Evolutionary conservation across 257 asterid genomes (phyloP), one percentile per base, ranked within the genome.

Genomic region (Verbascum thapsus): DNA sequence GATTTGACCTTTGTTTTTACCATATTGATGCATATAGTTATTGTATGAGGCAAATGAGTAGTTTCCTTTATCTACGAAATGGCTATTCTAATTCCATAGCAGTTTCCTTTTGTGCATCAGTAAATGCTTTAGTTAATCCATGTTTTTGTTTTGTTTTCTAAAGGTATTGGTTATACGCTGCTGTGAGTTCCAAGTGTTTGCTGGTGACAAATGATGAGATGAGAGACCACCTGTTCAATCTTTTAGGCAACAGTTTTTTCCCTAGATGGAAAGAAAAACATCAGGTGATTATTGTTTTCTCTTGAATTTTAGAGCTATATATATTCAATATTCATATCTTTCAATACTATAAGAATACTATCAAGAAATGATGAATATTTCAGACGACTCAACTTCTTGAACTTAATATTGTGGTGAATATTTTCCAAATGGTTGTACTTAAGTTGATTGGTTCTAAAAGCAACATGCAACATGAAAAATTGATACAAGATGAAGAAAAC

Each of bases 251-350:
- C 53, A 85, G 74, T 59, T 87, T 94, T 67, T 85, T 94, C 70
- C 96, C 97, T 6, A 76, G 99, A 83, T 94, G 99, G 99, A 87
- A 92, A 80, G 99, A 94, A 64, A 94, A 94, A 71, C 97, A 90
- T 68, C 99, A 94, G 99, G 99, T 89, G 71, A 13, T 64, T 1
- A 5, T 58, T 30, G 17, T 57, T 39, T 59, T 38, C 5, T 30
- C 17, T 26, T 30, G 48, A 43, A n/a, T 13, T 47, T 23, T 13
- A 1, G 43, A 43, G 54, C 30, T 44, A 50, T 26, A 26, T 2
- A 26, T 26, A 5, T 43, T 18, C 44, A 6, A 16, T 17, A 61
- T 4, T 18, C 26, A 56, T 17, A 16, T 4, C 4, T 15, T 43
- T 19, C 48, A 17, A 37, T 12, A 38, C 17, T 32, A 37, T 17